A percentile compares a stretch with the other conserved stretches of the same genome.
These are phyloP conservation scores for Alternaria ethzedia DNA, from an alignment of 2,329 filamentous ascomycete species.

Conservation along the genomic window DNA sequence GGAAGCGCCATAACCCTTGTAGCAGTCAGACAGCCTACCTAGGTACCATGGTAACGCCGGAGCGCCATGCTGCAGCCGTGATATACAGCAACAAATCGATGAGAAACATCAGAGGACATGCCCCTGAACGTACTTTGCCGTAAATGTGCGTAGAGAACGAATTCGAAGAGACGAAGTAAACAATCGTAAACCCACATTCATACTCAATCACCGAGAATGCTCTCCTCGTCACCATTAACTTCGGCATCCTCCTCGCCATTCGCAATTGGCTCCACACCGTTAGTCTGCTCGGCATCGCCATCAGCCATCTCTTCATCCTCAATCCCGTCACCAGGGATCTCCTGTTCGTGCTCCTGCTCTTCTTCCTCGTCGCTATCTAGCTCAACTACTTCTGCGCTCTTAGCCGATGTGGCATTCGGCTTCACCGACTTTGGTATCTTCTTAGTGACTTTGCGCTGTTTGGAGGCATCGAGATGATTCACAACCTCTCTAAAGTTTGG, in stretches of 20 bases:
- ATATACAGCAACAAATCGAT: background rate
- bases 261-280: slow-evolving; percentile 45
- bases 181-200: slow-evolving; percentile 1
- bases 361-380: slow-evolving; percentile 44
- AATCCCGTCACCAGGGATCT: slow-evolving; percentile 35
- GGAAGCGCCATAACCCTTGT: background rate
- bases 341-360: slow-evolving; percentile 29
- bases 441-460: slow-evolving; percentile 50
- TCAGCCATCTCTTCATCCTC: slow-evolving; percentile 52
- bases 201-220: slow-evolving; percentile 50
- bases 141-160: background rate
- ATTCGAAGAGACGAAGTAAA: background rate
- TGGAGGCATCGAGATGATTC: slow-evolving; percentile 72
- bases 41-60: slow-evolving; percentile 10
- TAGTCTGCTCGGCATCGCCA: slow-evolving; percentile 50
- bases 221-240: slow-evolving; percentile 48
- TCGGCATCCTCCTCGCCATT: slow-evolving; percentile 35
- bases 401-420: slow-evolving; percentile 49
- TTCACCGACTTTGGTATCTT: slow-evolving; percentile 42
- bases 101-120: background rate
- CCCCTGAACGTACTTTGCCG: background rate
- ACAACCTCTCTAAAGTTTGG: slow-evolving; percentile 86
- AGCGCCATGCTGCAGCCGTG: slow-evolving; percentile 16
- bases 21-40: background rate
- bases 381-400: slow-evolving; percentile 47